Evolutionary conservation across 202 grass and related monocot genomes (phyloP), one percentile per base, ranked within the genome.

Genomic region (Panicum hallii): DNA sequence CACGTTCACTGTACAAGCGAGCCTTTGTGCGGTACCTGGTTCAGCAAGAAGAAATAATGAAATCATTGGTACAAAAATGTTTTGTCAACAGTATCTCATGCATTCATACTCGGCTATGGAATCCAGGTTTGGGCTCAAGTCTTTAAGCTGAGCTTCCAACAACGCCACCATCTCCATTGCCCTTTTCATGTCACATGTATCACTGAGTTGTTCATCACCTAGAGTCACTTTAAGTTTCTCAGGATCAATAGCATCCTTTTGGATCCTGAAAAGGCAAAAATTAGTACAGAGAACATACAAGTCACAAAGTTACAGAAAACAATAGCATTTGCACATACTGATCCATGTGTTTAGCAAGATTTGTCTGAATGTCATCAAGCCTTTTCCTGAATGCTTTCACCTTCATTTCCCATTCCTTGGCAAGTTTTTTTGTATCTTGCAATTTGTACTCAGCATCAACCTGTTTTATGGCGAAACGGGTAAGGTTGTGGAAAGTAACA

Each of bases 81-180:
- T 54, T 49, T 46, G 23, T 38, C 19, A 75, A 83, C 30, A 48
- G 38, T 80, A 43, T 45, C 3, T 63, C 34, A 79, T 30, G 28
- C 48, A 70, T 75, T 68, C 81, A 77, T 99, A 99, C 97, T 99
- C 97, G 87, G 90, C 87, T 85, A 99, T 94, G 62, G 97, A 95
- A 96, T 99, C 97, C 71, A 99, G 84, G 76, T 99, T 99, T 79
- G 97, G 97, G 93, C 79, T 96, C 88, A 85, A 88, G 42, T 99
- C 97, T 88, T 99, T 99, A 75, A 96, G 79, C 83, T 96, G 93
- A 72, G 89, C 90, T 89, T 96, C 93, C 40, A 99, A 84, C 90
- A 99, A 89, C 9, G 88, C 83, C 60, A 92, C 93, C 86, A 91
- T 96, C 73, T 99, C 93, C 81, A 93, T 84, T 81, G 97, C 90